Evolutionary conservation across 108 stramenopile genomes (phyloP), one percentile per base, ranked within the genome.

Genomic region (Parmales sp.): DNA sequence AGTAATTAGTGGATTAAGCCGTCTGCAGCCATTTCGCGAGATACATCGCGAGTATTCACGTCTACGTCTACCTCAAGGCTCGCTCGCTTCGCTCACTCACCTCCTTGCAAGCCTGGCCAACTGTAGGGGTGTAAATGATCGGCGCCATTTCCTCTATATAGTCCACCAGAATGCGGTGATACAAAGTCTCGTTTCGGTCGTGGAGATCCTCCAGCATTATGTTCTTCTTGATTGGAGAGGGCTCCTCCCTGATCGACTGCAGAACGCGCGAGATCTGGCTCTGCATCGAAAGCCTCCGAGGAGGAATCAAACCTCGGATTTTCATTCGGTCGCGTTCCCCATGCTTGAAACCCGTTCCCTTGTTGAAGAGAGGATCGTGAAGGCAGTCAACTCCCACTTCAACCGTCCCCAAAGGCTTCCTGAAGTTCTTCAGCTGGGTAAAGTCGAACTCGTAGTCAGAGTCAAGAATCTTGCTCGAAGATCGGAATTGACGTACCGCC

Each of bases 81-180:
- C n/a, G n/a, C n/a, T n/a, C n/a, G n/a, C n/a, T n/a, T n/a, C n/a
- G n/a, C n/a, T n/a, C n/a, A n/a, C n/a, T n/a, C n/a, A n/a, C n/a
- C n/a, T 92, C 90, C 70, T 87, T 86, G 67, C 98, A 99, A 29
- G 94, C 96, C 79, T 92, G 90, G 7, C 96, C 98, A 0, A 99
- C 98, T 2, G 96, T 97, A 29, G 98, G 98, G 1, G 98, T 99
- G 86, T 99, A 99, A 69, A 99, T 93, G 60, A 95, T 72, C 6
- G 96, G 95, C 43, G 93, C 93, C 83, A 95, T 83, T 79, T 97
- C 95, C 46, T 89, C 89, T 51, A 96, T 88, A 77, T 99, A 88
- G 69, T 90, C 87, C 9, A 92, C 85, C 48, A 99, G 80, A 18
- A 97, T 70, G 0, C 94, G 82, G 72, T 98, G 96, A 77, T 94